Evolutionary conservation across 345 rosid genomes (phyloP).

Genomic region (Psidium friedrichsthalianum): DNA sequence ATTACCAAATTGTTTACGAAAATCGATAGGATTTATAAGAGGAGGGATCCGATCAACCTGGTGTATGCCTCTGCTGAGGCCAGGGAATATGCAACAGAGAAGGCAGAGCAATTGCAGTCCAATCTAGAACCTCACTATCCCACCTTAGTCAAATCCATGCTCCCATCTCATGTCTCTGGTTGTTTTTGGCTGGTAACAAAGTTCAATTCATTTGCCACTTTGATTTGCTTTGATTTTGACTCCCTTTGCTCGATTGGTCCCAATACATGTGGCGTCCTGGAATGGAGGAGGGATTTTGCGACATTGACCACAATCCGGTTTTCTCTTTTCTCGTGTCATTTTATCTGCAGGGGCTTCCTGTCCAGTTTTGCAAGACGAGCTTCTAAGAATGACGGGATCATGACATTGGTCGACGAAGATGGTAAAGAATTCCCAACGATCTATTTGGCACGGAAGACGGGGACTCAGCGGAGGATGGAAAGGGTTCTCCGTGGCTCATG

Average conservation of each 20-base stretch:
- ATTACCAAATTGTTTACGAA: background rate
- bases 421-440: constrained; percentile 31
- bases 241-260: background rate
- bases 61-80: constrained; percentile 50
- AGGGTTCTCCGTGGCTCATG: constrained; percentile 57
- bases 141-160: constrained; percentile 61
- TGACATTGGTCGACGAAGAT: constrained; percentile 36
- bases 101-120: constrained; percentile 50
- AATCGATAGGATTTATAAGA: constrained; percentile 12
- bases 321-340: background rate
- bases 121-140: constrained; percentile 37
- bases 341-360: constrained; percentile 38
- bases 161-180: constrained; percentile 77
- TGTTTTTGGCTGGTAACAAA: constrained; percentile 82
- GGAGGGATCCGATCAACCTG: constrained; percentile 39
- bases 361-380: constrained; percentile 29
- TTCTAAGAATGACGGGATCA: constrained; percentile 31
- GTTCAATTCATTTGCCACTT: background rate
- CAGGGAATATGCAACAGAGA: constrained; percentile 43
- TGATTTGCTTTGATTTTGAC: background rate
- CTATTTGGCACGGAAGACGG: constrained; percentile 35
- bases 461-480: constrained; percentile 79
- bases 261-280: background rate
- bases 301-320: background rate
- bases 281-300: background rate